Conservation (phyloP, 2,329 filamentous ascomycete species). For the Paecilomyces fulvus region DNA sequence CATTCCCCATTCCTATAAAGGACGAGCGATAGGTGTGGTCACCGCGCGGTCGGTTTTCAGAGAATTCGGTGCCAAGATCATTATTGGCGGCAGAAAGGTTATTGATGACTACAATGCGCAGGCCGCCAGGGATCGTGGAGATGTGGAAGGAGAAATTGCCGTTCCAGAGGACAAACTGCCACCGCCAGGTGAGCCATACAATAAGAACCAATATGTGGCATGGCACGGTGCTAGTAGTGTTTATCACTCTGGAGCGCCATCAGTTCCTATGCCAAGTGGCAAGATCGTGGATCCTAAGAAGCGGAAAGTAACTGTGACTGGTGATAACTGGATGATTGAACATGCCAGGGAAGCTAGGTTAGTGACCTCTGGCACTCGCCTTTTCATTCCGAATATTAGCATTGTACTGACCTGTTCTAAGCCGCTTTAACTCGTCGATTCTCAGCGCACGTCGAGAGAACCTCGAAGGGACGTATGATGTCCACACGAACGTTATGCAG, state of each 20-base stretch:
- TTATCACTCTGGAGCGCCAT: slow-evolving; percentile 75
- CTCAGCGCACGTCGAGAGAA: slow-evolving; percentile 60
- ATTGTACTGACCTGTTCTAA: slow-evolving; percentile 28
- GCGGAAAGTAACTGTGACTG: slow-evolving; percentile 77
- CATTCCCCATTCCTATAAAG: slow-evolving; percentile 97
- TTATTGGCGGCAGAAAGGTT: slow-evolving; percentile 81
- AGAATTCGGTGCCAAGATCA: slow-evolving; percentile 89
- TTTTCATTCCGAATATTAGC: background rate
- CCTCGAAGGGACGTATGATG: slow-evolving; percentile 74
- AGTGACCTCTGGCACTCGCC: slow-evolving; percentile 17
- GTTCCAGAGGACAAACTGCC: slow-evolving; percentile 79
- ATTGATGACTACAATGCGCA: slow-evolving; percentile 83
- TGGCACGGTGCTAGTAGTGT: slow-evolving; percentile 97
- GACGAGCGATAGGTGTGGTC: slow-evolving; percentile 91
- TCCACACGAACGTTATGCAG: slow-evolving; percentile 87
- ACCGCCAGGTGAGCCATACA: slow-evolving; percentile 75
- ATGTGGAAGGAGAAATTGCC: slow-evolving; percentile 79
- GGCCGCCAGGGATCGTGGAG: slow-evolving; percentile 65
- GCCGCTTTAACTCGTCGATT: slow-evolving; percentile 75
- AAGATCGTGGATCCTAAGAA: slow-evolving; percentile 72
- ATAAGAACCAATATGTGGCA: slow-evolving; percentile 97
- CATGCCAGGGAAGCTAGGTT: slow-evolving; percentile 88
- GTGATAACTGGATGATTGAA: slow-evolving; percentile 93
- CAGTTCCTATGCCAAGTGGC: slow-evolving; percentile 64
- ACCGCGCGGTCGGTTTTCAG: slow-evolving; percentile 94